Conservation (phyloP, 2,329 filamentous ascomycete genomes). For the Penicillium sp. region DNA sequence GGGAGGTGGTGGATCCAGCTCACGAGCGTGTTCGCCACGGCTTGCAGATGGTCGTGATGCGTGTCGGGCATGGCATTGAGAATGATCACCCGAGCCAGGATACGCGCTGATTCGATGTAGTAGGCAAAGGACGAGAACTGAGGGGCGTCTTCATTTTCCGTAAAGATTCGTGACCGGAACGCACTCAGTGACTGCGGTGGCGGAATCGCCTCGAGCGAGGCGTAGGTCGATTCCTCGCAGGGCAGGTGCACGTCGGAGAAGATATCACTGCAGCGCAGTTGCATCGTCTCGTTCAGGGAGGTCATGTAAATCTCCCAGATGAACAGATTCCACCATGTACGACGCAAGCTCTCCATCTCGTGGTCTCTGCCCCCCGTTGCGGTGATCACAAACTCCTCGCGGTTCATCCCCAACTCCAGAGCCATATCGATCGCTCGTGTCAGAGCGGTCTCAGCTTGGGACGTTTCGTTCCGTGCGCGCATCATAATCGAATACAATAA, state of each 20-base stretch:
- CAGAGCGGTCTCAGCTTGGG: constrained; percentile 38
- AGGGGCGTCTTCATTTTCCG: constrained; percentile 51
- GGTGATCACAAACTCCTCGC: constrained; percentile 48
- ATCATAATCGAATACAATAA: constrained; percentile 27
- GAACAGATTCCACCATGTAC: constrained; percentile 80
- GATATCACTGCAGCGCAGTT: constrained; percentile 25
- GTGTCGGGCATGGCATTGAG: constrained; percentile 27
- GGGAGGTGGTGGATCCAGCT: constrained; percentile 76
- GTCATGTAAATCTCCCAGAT: constrained; percentile 75
- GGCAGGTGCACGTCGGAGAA: constrained; percentile 65
- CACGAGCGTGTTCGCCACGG: constrained; percentile 47
- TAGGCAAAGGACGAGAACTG: constrained; percentile 74
- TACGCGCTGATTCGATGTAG: constrained; percentile 68
- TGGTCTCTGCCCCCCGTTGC: constrained; percentile 46
- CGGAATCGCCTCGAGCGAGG: constrained; percentile 47
- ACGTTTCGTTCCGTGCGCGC: constrained; percentile 22
- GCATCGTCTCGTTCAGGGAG: constrained; percentile 45
- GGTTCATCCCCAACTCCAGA: constrained; percentile 66
- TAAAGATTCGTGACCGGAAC: constrained; percentile 58
- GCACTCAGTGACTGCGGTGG: constrained; percentile 48
- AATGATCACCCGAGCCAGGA: constrained; percentile 64
- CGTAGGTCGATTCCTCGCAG: constrained; percentile 63
- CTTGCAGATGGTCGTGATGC: constrained; percentile 49
- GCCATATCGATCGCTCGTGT: constrained; percentile 61
- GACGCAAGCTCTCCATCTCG: constrained; percentile 71